phyloP scores from a whole-genome alignment of 192 early-diverging fungal genomes.

The Podila epicladia region DNA sequence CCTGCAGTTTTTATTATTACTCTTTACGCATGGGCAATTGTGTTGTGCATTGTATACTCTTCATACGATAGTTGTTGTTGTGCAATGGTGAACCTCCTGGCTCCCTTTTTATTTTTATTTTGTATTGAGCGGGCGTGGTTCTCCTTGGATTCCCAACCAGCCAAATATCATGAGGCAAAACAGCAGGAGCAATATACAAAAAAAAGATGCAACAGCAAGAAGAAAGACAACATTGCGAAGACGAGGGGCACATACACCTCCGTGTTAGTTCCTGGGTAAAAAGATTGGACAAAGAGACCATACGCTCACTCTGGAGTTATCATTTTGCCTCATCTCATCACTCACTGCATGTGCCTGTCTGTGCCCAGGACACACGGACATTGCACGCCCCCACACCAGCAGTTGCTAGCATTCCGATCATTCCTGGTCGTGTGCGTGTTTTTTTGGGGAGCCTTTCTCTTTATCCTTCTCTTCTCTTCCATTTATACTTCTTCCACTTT shows the following conservation, averaged over 20 bases:
- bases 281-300: background rate
- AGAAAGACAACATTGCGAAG: background rate
- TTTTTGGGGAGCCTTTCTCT: background rate
- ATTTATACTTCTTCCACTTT: background rate
- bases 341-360: background rate
- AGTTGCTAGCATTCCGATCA: no score
- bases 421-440: background rate
- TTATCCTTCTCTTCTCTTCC: background rate
- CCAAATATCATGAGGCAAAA: no score
- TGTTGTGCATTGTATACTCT: background rate
- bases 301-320: background rate
- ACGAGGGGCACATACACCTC: background rate
- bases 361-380: background rate
- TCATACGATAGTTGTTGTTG: background rate
- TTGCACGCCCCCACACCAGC: no score
- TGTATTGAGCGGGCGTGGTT: conserved; percentile 2
- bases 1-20: background rate
- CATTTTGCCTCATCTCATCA: background rate
- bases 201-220: background rate
- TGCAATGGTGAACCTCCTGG: background rate
- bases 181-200: no score
- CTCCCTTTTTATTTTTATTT: background rate
- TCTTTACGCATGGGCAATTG: background rate
- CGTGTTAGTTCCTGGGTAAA: conserved; percentile 6
- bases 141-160: conserved; percentile 3